Evolutionary conservation across 768 basidiomycete genomes (phyloP).

Genomic region (Lentinula aciculospora): DNA sequence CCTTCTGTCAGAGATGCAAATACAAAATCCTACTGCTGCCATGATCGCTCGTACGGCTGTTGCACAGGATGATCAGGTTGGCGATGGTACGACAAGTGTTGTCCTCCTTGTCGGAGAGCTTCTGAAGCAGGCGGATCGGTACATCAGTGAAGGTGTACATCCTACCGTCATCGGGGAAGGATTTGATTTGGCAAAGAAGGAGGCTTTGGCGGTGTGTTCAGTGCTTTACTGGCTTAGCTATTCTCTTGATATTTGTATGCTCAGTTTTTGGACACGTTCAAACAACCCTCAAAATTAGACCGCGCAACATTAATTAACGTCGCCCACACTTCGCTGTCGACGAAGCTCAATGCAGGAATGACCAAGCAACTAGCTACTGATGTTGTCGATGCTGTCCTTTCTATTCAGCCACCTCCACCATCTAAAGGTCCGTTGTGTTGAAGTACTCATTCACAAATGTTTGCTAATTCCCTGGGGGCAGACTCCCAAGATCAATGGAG

Average conservation of each 20-base stretch:
- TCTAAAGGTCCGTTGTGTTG: constrained; percentile 39
- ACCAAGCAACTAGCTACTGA: constrained; percentile 87
- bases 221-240: constrained; percentile 9
- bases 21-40: constrained; percentile 97
- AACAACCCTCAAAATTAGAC: constrained; percentile 71
- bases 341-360: constrained; percentile 79
- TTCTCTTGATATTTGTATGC: neutral
- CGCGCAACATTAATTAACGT: constrained; percentile 90
- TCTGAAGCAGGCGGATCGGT: constrained; percentile 96
- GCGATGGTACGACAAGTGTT: constrained; percentile 97
- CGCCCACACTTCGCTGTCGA: constrained; percentile 92
- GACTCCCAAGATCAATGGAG: constrained; percentile 63
- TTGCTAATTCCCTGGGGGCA: constrained; percentile 20
- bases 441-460: neutral
- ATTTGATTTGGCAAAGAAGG: constrained; percentile 97
- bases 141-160: constrained; percentile 96
- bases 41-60: constrained; percentile 99
- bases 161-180: constrained; percentile 94
- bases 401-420: constrained; percentile 72
- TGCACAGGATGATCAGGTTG: constrained; percentile 98
- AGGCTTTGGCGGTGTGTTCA: constrained; percentile 68
- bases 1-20: constrained; percentile 98
- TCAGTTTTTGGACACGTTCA: constrained; percentile 92
- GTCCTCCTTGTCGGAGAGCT: constrained; percentile 94
- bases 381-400: constrained; percentile 91